A percentile compares a stretch with the other conserved stretches of the same genome.
Evolutionary conservation across 2,329 filamentous ascomycete species (phyloP).

Genomic region (Byssochlamys sp.): DNA sequence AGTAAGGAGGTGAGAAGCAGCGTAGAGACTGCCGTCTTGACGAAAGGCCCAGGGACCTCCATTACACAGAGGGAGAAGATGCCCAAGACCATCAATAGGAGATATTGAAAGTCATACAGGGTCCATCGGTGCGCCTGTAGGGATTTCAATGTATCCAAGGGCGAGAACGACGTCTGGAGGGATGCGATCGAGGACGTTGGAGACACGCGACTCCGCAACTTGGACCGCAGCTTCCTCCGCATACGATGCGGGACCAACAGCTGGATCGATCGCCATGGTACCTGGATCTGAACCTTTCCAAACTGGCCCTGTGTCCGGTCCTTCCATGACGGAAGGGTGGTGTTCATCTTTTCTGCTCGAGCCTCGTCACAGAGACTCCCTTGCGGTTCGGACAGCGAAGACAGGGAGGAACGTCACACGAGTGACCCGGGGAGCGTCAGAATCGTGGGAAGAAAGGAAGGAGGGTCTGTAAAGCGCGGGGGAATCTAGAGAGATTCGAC

Average conservation of each 20-base stretch:
- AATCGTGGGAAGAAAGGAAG: background rate
- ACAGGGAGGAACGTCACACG: background rate
- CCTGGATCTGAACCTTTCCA: constrained; percentile 36
- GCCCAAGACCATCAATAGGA: constrained; percentile 61
- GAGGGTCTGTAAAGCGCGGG: background rate
- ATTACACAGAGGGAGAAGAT: constrained; percentile 79
- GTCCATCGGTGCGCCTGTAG: constrained; percentile 72
- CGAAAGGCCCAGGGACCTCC: constrained; percentile 63
- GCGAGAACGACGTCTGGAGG: constrained; percentile 73
- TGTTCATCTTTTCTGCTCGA: constrained; percentile 22
- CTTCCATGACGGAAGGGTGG: constrained; percentile 37
- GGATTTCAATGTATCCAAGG: constrained; percentile 64
- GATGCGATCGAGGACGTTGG: constrained; percentile 63
- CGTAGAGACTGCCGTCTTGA: constrained; percentile 64
- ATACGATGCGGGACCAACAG: constrained; percentile 53
- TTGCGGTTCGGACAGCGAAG: background rate
- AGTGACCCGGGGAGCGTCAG: background rate
- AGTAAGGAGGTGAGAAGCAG: constrained; percentile 61
- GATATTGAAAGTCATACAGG: constrained; percentile 74
- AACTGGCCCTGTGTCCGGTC: constrained; percentile 36
- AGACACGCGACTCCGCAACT: constrained; percentile 56
- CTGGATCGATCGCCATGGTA: constrained; percentile 43
- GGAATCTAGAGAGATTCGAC: constrained; percentile 3
- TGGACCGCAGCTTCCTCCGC: constrained; percentile 58
- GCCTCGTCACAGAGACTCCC: constrained; percentile 13